phyloP scores from a whole-genome alignment of 176 grass and related monocot species.

The Ananas comosus region DNA sequence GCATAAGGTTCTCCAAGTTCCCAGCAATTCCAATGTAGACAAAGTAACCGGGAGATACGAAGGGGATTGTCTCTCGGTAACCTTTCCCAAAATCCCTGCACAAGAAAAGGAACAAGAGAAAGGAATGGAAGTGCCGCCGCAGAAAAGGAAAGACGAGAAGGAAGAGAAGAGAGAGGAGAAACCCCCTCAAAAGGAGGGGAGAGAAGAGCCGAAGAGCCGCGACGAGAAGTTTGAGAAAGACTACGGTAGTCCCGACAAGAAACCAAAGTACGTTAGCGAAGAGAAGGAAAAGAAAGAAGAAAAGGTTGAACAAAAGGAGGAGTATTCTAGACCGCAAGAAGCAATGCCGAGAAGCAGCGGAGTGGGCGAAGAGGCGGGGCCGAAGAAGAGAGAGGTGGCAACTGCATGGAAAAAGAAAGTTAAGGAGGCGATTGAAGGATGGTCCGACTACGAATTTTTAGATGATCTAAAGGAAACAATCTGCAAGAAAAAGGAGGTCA shows the following conservation, averaged over 20 bases:
- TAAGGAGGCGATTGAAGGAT: constrained; percentile 15
- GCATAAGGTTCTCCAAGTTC: constrained; percentile 30
- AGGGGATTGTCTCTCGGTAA: constrained; percentile 26
- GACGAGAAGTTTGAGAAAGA: neutral
- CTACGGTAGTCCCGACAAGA: no score
- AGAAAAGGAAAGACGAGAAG: neutral
- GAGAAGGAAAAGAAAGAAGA: no score
- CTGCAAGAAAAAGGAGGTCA: constrained; percentile 27
- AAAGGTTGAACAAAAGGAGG: neutral
- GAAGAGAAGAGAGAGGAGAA: constrained; percentile 8
- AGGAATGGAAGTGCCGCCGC: neutral
- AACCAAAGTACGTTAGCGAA: no score
- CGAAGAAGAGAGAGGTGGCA: neutral
- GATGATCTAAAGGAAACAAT: constrained; percentile 24
- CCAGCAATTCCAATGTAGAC: constrained; percentile 26
- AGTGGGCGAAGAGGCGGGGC: constrained; percentile 6
- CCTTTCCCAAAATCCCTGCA: constrained; percentile 25
- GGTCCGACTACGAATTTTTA: constrained; percentile 11
- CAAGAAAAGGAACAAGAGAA: neutral
- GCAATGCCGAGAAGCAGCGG: neutral
- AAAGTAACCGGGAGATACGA: constrained; percentile 36
- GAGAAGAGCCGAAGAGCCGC: neutral
- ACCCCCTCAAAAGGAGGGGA: neutral
- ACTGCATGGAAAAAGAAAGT: constrained; percentile 21
- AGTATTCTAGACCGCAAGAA: neutral